These are phyloP conservation scores for Coemansia sp. DNA, from an alignment of 192 early-diverging fungal species.

Conservation along the genomic window DNA sequence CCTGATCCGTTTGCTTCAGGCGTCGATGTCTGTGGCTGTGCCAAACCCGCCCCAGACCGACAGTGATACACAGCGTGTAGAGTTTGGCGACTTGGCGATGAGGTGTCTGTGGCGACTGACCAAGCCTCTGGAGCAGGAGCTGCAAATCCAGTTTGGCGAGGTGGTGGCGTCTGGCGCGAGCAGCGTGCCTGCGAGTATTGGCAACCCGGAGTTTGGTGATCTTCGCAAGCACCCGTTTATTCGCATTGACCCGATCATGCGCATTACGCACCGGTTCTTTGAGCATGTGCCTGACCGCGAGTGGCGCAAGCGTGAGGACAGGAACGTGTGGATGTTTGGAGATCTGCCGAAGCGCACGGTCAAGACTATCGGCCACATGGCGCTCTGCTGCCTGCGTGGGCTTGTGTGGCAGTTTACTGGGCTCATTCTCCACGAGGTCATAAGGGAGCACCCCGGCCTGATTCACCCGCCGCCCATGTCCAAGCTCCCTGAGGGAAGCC, in stretches of 20 bases:
- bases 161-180: conserved; percentile 49
- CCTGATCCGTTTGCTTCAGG: conserved; percentile 72
- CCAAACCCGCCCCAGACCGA: conserved; percentile 60
- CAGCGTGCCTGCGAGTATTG: conserved; percentile 9
- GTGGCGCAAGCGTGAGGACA: conserved; percentile 80
- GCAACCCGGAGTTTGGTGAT: conserved; percentile 16
- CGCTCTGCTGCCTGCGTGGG: conserved; percentile 62
- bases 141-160: conserved; percentile 65
- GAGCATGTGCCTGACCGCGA: conserved; percentile 77
- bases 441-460: conserved; percentile 26
- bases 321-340: conserved; percentile 68
- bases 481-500: background rate
- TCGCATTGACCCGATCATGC: conserved; percentile 59
- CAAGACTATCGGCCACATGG: conserved; percentile 86
- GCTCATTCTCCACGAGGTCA: conserved; percentile 39
- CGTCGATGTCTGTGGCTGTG: conserved; percentile 59
- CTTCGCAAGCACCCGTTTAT: conserved; percentile 17
- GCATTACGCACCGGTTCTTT: conserved; percentile 84
- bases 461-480: conserved; percentile 7
- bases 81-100: conserved; percentile 88
- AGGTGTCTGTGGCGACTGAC: conserved; percentile 97
- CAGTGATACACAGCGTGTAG: conserved; percentile 62
- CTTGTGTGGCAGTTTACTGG: conserved; percentile 48
- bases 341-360: conserved; percentile 96
- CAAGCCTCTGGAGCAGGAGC: conserved; percentile 77